These are phyloP conservation scores for Morella rubra DNA, from an alignment of 306 rosid genomes.

Conservation along the genomic window DNA sequence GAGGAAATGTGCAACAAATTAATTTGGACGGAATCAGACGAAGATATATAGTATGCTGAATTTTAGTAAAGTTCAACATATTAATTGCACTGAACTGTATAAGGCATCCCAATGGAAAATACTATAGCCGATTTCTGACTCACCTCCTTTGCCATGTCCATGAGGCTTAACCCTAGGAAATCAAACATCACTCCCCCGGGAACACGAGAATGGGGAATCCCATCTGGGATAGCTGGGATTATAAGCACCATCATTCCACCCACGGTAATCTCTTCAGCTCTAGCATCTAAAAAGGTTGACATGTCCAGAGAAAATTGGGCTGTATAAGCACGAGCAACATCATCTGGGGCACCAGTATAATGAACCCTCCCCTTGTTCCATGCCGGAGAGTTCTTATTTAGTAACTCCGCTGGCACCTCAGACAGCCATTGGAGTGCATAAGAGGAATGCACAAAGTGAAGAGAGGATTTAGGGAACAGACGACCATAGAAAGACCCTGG, in stretches of 20 bases:
- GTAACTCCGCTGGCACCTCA: too few species aligned
- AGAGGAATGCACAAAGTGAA: too few species aligned
- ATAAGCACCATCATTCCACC: slow-evolving; percentile 12
- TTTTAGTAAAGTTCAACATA: too few species aligned
- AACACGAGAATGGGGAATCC: background rate
- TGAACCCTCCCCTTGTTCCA: slow-evolving; percentile 14
- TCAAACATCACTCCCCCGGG: background rate
- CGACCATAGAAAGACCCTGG: too few species aligned
- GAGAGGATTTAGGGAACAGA: too few species aligned
- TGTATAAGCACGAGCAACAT: background rate
- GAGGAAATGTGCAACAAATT: too few species aligned
- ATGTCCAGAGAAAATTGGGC: slow-evolving; percentile 3
- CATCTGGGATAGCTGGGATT: background rate
- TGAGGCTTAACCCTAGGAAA: background rate
- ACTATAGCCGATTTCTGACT: background rate
- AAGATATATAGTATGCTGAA: too few species aligned
- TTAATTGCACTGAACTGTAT: too few species aligned
- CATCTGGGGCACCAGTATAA: slow-evolving; percentile 12
- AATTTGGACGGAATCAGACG: too few species aligned
- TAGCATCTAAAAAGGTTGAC: background rate
- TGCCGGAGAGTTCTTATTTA: slow-evolving; percentile 15
- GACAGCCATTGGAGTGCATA: too few species aligned
- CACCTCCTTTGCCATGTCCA: slow-evolving; percentile 18
- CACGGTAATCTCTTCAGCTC: background rate
- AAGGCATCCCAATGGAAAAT: too few species aligned